Conservation (phyloP, 2,329 filamentous ascomycete species). For the Talaromyces albobiverticillius region DNA sequence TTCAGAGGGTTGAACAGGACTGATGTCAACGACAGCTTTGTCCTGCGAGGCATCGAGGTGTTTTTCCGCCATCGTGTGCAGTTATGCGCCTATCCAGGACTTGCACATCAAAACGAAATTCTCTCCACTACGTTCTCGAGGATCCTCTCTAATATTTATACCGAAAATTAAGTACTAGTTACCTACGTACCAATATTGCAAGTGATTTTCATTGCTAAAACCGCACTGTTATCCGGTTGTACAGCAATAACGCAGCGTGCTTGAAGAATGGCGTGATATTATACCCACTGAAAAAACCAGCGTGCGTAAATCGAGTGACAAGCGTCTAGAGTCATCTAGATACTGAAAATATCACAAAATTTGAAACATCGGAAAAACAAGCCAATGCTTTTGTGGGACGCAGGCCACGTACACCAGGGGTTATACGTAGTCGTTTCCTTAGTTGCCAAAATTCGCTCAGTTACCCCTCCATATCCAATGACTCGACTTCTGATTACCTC, state of each 20-base stretch:
- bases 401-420: no score
- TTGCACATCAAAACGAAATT: neutral
- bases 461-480: no score
- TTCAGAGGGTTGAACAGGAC: neutral
- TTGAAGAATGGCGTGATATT: neutral
- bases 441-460: no score
- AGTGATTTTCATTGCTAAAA: no score
- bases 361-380: no score
- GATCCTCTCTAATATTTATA: neutral
- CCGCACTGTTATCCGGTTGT: neutral
- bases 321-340: no score
- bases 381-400: no score
- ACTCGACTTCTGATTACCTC: no score
- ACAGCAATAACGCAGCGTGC: neutral
- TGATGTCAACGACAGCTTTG: neutral
- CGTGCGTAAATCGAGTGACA: neutral
- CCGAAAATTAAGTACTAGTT: neutral
- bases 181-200: no score
- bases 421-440: no score
- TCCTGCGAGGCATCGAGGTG: neutral
- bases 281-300: neutral
- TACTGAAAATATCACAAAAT: no score
- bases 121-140: neutral
- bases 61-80: neutral
- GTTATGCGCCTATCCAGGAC: neutral